Evolutionary conservation across 768 basidiomycete genomes (phyloP).

Genomic region (Kwoniella sp.): DNA sequence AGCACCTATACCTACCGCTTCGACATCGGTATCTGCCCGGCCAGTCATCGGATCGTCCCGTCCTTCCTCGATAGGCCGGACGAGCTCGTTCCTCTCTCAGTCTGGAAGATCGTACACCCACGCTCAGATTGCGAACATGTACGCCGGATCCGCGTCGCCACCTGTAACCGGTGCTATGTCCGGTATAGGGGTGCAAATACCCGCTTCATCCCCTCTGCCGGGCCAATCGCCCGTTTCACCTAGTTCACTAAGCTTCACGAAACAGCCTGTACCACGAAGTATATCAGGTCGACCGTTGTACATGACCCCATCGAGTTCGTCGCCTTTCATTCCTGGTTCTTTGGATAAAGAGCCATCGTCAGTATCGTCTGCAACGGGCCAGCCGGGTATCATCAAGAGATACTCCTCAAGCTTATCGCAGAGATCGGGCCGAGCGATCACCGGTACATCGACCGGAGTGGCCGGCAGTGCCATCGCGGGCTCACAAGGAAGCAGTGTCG

Average conservation of each 20-base stretch:
- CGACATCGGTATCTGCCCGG: conserved; percentile 11
- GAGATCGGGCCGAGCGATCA: conserved; percentile 22
- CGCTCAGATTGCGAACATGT: conserved; percentile 44
- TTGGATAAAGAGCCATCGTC: conserved; percentile 30
- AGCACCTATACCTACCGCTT: conserved; percentile 5
- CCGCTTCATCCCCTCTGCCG: conserved; percentile 22
- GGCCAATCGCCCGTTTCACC: conserved; percentile 38
- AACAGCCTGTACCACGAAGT: conserved; percentile 40
- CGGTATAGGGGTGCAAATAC: conserved; percentile 17
- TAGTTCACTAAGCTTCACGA: conserved; percentile 40
- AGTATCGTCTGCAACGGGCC: conserved; percentile 13
- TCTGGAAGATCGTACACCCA: conserved; percentile 55
- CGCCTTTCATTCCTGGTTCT: conserved; percentile 46
- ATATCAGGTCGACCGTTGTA: conserved; percentile 36
- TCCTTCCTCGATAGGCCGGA: conserved; percentile 45
- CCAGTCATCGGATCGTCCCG: conserved; percentile 19
- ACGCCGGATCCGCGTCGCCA: conserved; percentile 34
- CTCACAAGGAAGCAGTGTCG: conserved; percentile 46
- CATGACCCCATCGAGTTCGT: conserved; percentile 30
- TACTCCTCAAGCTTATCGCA: conserved; percentile 51
- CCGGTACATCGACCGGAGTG: conserved; percentile 12
- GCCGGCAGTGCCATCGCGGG: conserved; percentile 20
- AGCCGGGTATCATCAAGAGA: conserved; percentile 48
- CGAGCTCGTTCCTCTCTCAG: conserved; percentile 53
- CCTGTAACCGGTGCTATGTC: conserved; percentile 35